Base-by-base conservation (phyloP, 2,329 filamentous ascomycete genomes). In the Paraphoma chrysanthemicola region DNA sequence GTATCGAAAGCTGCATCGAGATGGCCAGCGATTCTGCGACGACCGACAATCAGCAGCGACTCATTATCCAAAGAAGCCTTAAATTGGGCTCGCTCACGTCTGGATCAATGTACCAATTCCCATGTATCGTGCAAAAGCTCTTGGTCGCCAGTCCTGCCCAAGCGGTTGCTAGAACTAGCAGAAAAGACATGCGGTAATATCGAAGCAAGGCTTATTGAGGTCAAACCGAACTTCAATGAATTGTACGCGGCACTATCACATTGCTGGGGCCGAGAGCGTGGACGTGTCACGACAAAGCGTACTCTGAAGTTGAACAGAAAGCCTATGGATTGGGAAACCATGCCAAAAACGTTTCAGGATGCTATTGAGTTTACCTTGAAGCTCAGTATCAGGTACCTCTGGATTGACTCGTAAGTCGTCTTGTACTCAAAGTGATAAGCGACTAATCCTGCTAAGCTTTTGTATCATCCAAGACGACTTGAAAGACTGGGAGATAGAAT, bases 361-460 rank as follows among this genome's bases (percentile, higher is more conserved):
- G 50, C 43, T 17, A 36, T 57, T 47, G 12, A 30, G 33, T 17
- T 51, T 6, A 11, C 60, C 43, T 50, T 60, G 3, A 56, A 50
- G 14, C 52, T 72, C 10, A 51, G 54, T 2, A 28, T 69, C 18
- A 51, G 55, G 18, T 68, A 67, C 48, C 52, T 71, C 12, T 70
- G 69, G 69, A 69, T 69, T 28, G 69, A 71, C 44, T 55, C 53
- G 1, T 23, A 23, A 23, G 23, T 23, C 5, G 23, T 5, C 23
- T 5, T 23, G 23, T 23, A 23, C 23, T 23, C 5, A 23, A 23
- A 23, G 23, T 2, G 23, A 23, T 23, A 23, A 23, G 23, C 23
- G 23, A 23, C 23, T 23, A 23, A 23, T 23, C 5, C 23, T 5
- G 23, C 23, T 23, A 23, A 23, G 23, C 23, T 43, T 62, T n/a